Evolutionary conservation across 148 eudicot species (phyloP), one percentile per base, ranked within the genome.

Genomic region (Vaccinium vitisidaea): DNA sequence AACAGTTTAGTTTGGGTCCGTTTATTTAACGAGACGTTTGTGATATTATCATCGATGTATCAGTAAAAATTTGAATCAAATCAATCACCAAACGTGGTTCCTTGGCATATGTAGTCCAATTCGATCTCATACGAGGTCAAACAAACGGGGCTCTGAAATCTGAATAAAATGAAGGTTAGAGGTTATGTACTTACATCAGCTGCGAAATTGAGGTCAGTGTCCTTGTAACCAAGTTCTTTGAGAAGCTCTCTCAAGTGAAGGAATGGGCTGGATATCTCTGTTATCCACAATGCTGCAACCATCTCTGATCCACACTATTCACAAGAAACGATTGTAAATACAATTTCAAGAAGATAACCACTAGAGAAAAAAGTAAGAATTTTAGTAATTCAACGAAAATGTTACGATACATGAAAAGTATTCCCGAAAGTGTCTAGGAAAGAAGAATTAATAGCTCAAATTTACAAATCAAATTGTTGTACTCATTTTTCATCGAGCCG

Each of bases 271-370:
- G 99, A 96, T 8, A 94, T 84, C 84, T 96, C 99, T 87, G 97
- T 93, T 61, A 96, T 83, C 85, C 88, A 92, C 75, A 96, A 81
- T 82, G 95, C 87, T 61, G 97, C 92, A 82, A 93, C 93, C 98
- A 96, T 96, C 86, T 96, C 98, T 87, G 99, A 83, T 73, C 97
- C 99, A 92, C 99, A 94, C 99, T 96, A 80, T 88, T 89, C 39
- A 70, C 4, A 83, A 25, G 7, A 11, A 11, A 16, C 12, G 8
- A 13, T 69, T 69, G 30, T 27, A 11, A 67, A 67, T 69, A 7
- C 39, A 69, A 30, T 27, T 69, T 27, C 74, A 14, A 13, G 39
- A 63, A 5, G 23, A 9, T 27, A 15, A 69, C 2, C 12, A 27
- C 36, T 25, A 69, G 74, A 65, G 11, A 67, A 69, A 25, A 25